A percentile compares a stretch with the other conserved stretches of the same genome.
Conservation (phyloP, 257 asterid genomes). For the Petunia axillaris region DNA sequence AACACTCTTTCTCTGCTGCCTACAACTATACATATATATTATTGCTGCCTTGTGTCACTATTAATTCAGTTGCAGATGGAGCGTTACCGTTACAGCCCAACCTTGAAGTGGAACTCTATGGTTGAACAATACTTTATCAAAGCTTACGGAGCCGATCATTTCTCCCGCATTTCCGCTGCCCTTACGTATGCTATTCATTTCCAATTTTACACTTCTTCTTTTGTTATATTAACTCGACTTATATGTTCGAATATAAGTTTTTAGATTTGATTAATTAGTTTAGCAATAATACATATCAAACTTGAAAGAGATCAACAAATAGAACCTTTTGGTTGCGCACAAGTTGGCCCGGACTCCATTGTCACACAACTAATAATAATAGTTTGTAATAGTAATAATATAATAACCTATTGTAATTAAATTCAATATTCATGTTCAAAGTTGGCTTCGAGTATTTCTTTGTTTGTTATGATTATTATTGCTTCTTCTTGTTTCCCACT, state of each 20-base stretch:
- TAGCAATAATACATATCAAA: neutral
- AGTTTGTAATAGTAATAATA: neutral
- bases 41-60: neutral
- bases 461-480: neutral
- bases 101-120: constrained; percentile 75
- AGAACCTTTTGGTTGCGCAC: too few species aligned
- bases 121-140: constrained; percentile 80
- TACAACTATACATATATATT: neutral
- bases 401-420: neutral
- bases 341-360: too few species aligned
- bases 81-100: constrained; percentile 76
- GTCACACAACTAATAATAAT: too few species aligned
- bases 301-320: too few species aligned
- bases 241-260: neutral
- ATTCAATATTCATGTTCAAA: neutral
- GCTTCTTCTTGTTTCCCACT: neutral
- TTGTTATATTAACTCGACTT: neutral
- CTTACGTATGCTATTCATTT: constrained; percentile 56
- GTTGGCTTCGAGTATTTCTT: neutral
- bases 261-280: neutral
- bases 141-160: constrained; percentile 87
- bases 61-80: constrained; percentile 58
- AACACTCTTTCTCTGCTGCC: neutral
- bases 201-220: neutral
- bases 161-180: constrained; percentile 70